Base-by-base conservation (phyloP, 179 eudicot genomes). In the Vitellaria paradoxa region DNA sequence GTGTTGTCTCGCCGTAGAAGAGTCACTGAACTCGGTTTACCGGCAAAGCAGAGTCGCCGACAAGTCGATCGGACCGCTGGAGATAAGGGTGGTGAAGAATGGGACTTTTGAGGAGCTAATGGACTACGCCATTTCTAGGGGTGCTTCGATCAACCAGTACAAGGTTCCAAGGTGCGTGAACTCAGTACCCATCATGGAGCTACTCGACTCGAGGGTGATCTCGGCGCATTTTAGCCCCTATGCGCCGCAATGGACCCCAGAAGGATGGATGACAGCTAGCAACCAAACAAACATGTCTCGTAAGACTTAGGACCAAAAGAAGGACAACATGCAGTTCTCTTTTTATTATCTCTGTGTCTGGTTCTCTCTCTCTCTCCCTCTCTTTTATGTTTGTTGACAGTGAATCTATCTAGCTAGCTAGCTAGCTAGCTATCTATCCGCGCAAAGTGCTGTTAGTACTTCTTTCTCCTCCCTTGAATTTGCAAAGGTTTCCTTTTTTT, bases 101-200 rank as follows among this genome's bases (percentile, higher is more conserved):
- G 88, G 87, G 0, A 85, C 90, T 12, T 87, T 87, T 68, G 90
- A 87, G 70, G 86, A 87, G 67, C 45, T 87, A 4, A 87, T 87
- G 90, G 88, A 85, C 73, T 85, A 83, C 65, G 88, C 88, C 2
- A 83, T 87, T 37, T 85, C 90, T 2, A 80, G 80, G 45, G 90
- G 90, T 0, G 90, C 88, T 17, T 85, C 88, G n/a, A 81, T 87
- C 20, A 85, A 85, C 70, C 90, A 87, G 78, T 87, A 87, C 21
- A 87, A 87, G 80, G 90, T 80, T n/a, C 88, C 90, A 0, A 77
- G 90, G 55, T 87, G 90, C 50, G 88, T 87, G 26, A 85, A 30
- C 52, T 79, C 70, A 57, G 67, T 78, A 15, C 86, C 88, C 0
- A 83, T 85, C 14, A 57, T 83, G 78, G 86, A 85, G 50, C 76